Evolutionary conservation across 2,329 filamentous ascomycete genomes (phyloP).

Genomic region (Colletotrichum spinosum): DNA sequence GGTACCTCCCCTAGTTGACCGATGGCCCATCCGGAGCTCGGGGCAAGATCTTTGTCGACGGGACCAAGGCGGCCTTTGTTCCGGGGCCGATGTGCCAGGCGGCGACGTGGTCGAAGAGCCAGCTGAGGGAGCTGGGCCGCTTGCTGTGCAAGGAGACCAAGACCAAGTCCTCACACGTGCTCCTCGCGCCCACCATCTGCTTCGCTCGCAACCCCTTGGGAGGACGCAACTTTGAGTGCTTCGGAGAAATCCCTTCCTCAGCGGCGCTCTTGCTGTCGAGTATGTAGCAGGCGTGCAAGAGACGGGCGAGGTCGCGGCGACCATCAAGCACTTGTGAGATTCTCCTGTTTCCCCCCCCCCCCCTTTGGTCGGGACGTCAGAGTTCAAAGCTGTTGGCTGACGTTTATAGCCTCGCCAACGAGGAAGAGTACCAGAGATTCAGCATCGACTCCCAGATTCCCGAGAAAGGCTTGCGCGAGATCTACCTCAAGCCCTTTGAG

Average conservation of each 20-base stretch:
- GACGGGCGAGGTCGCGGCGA: slow-evolving; percentile 11
- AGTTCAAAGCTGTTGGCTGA: neutral
- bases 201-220: slow-evolving; percentile 71
- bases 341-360: neutral
- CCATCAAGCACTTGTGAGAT: slow-evolving; percentile 32
- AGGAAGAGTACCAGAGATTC: neutral
- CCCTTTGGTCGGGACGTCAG: neutral
- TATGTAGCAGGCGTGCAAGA: slow-evolving; percentile 45
- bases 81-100: slow-evolving; percentile 52
- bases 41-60: slow-evolving; percentile 15
- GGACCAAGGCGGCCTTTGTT: slow-evolving; percentile 21
- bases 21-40: slow-evolving; percentile 24
- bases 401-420: neutral
- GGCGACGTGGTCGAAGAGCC: slow-evolving; percentile 70
- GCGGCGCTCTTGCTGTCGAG: slow-evolving; percentile 53
- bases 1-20: neutral
- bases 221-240: slow-evolving; percentile 74
- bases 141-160: slow-evolving; percentile 32
- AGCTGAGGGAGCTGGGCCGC: slow-evolving; percentile 66
- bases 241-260: slow-evolving; percentile 62
- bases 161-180: slow-evolving; percentile 65
- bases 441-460: neutral
- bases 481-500: slow-evolving; percentile 52
- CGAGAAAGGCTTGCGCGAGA: slow-evolving; percentile 18
- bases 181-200: slow-evolving; percentile 72